Conservation (phyloP, 305 asterid genomes). For the Fraxinus platypoda region DNA sequence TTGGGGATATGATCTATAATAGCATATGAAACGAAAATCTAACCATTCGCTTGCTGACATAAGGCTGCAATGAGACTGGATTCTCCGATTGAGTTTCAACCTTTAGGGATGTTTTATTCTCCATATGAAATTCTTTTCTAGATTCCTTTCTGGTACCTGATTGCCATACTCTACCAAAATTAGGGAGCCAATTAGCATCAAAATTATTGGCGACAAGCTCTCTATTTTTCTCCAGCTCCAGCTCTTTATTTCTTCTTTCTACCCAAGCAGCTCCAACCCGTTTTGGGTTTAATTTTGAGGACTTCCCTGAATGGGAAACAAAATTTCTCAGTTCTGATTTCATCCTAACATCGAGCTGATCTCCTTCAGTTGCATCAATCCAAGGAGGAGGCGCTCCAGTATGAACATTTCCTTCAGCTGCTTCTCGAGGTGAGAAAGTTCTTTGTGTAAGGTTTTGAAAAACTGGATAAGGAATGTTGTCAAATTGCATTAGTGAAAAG, state of each 20-base stretch:
- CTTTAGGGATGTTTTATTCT: slow-evolving; percentile 38
- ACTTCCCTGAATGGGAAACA: slow-evolving; percentile 36
- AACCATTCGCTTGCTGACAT: slow-evolving; percentile 87
- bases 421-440: slow-evolving; percentile 41
- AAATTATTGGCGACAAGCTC: slow-evolving; percentile 39
- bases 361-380: slow-evolving; percentile 49
- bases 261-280: slow-evolving; percentile 99
- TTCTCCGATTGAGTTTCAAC: slow-evolving; percentile 42
- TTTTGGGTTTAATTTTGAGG: slow-evolving; percentile 77
- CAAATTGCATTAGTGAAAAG: background rate
- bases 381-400: slow-evolving; percentile 97
- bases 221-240: slow-evolving; percentile 59
- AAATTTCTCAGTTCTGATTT: slow-evolving; percentile 28
- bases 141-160: slow-evolving; percentile 87
- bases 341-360: slow-evolving; percentile 30
- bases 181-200: slow-evolving; percentile 82
- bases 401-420: slow-evolving; percentile 66
- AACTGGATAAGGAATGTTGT: slow-evolving; percentile 43
- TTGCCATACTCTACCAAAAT: slow-evolving; percentile 95
- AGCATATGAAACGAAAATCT: slow-evolving; percentile 4
- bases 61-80: slow-evolving; percentile 62
- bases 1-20: background rate
- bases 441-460: slow-evolving; percentile 38
- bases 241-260: slow-evolving; percentile 79
- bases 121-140: slow-evolving; percentile 62